Evolutionary conservation across 2,329 filamentous ascomycete genomes (phyloP).

Genomic region (Trichophyton simii): DNA sequence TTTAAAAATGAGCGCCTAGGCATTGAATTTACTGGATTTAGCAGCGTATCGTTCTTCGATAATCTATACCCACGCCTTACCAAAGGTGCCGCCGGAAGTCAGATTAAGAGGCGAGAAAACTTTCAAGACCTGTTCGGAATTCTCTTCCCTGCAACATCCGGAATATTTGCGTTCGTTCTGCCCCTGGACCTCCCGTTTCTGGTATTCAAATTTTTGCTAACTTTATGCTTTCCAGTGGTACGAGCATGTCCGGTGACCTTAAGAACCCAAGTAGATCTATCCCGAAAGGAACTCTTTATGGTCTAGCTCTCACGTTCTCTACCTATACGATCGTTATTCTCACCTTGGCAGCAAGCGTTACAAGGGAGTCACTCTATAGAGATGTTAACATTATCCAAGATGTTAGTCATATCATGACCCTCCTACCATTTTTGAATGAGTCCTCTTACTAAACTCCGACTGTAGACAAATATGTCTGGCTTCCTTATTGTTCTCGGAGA

Average conservation of each 20-base stretch:
- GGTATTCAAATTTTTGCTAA: conserved; percentile 44
- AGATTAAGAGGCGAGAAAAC: conserved; percentile 51
- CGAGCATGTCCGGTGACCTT: conserved; percentile 81
- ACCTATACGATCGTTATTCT: conserved; percentile 66
- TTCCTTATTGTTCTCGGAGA: conserved; percentile 66
- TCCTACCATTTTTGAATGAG: neutral
- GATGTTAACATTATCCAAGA: conserved; percentile 72
- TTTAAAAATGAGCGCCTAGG: conserved; percentile 51
- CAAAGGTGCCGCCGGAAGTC: conserved; percentile 48
- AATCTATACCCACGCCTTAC: conserved; percentile 61
- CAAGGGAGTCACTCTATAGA: conserved; percentile 57
- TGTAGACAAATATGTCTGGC: conserved; percentile 58
- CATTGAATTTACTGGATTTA: conserved; percentile 68
- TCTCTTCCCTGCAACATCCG: conserved; percentile 60
- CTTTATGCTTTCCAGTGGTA: conserved; percentile 40
- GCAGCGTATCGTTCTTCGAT: conserved; percentile 53
- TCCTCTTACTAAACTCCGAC: neutral
- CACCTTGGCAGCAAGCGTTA: conserved; percentile 64
- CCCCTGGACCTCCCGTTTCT: conserved; percentile 23
- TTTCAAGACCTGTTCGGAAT: conserved; percentile 80
- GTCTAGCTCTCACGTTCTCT: conserved; percentile 61
- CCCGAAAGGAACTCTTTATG: conserved; percentile 69
- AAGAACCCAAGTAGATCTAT: conserved; percentile 74
- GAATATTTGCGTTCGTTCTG: conserved; percentile 42
- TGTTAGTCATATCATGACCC: conserved; percentile 24